Evolutionary conservation across 225 moss, liverwort and hornwort species (phyloP).

Genomic region (Pleurozium schreberi): DNA sequence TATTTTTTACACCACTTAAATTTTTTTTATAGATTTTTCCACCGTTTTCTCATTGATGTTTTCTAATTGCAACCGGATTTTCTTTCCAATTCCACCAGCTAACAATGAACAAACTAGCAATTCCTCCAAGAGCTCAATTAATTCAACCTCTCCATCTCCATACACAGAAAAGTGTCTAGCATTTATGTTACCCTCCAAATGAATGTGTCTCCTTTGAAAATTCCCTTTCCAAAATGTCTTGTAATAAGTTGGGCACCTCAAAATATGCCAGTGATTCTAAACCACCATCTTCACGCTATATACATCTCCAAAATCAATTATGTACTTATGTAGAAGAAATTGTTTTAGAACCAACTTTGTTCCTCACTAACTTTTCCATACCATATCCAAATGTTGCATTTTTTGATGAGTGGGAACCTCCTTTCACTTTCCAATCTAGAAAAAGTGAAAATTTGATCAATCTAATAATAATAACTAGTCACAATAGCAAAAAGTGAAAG

Average conservation of each 20-base stretch:
- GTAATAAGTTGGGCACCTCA: neutral
- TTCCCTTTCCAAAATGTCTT: neutral
- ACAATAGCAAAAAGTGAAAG: neutral
- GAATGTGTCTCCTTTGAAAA: neutral
- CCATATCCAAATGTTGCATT: neutral
- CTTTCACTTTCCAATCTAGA: neutral
- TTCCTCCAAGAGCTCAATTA: too few species aligned
- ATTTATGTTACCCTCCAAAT: neutral
- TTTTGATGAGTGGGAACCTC: neutral
- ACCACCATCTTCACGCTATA: neutral
- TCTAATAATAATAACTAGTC: neutral
- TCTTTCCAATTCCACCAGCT: neutral
- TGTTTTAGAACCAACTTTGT: neutral
- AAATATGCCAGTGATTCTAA: too few species aligned
- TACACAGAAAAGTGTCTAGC: fast-evolving
- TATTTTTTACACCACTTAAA: too few species aligned
- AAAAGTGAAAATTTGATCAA: neutral
- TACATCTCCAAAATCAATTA: neutral
- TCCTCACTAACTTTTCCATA: neutral
- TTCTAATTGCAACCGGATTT: fast-evolving
- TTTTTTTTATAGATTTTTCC: too few species aligned
- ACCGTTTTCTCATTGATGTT: neutral
- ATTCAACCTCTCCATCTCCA: neutral
- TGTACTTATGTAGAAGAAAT: neutral
- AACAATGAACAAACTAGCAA: too few species aligned